Evolutionary conservation across 2,329 filamentous ascomycete genomes (phyloP).

Genomic region (Arthrinium puccinioides): DNA sequence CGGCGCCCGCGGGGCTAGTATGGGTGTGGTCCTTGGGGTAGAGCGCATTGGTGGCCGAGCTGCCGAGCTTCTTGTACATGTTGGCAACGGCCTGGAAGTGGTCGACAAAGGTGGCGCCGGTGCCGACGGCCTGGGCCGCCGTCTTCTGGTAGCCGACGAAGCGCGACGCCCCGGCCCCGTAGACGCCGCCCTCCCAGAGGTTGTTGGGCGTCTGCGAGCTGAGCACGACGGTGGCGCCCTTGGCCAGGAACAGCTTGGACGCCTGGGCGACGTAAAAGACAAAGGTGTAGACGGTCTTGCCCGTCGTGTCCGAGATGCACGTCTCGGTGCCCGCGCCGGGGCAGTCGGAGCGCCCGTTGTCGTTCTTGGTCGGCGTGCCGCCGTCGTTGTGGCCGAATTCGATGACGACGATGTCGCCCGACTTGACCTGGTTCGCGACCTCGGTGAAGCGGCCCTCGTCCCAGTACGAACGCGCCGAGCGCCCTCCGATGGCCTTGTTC

Average conservation of each 20-base stretch:
- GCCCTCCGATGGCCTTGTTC: constrained; percentile 56
- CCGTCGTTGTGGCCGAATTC: constrained; percentile 69
- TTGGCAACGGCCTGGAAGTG: constrained; percentile 47
- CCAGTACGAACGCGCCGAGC: constrained; percentile 54
- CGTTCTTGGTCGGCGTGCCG: constrained; percentile 39
- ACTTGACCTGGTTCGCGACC: constrained; percentile 39
- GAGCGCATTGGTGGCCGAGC: constrained; percentile 36
- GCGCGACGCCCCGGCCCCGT: constrained; percentile 34
- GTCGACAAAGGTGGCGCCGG: constrained; percentile 42
- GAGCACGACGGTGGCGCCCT: constrained; percentile 55
- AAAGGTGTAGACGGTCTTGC: constrained; percentile 22
- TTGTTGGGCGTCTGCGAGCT: constrained; percentile 55
- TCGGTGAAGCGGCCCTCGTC: constrained; percentile 53
- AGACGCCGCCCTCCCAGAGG: constrained; percentile 49
- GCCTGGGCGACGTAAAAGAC: constrained; percentile 19
- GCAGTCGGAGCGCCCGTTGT: constrained; percentile 57
- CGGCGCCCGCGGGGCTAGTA: constrained; percentile 46
- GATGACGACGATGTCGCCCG: constrained; percentile 58
- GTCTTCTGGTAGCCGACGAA: constrained; percentile 45
- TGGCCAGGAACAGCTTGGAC: constrained; percentile 28
- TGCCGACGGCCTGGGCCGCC: constrained; percentile 8
- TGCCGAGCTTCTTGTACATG: constrained; percentile 39
- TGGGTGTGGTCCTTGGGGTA: constrained; percentile 57
- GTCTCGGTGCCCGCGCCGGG: constrained; percentile 42
- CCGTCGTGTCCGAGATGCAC: constrained; percentile 31